Evolutionary conservation across 2,329 filamentous ascomycete genomes (phyloP).

Genomic region (Aspergillus pseudoglaucus): DNA sequence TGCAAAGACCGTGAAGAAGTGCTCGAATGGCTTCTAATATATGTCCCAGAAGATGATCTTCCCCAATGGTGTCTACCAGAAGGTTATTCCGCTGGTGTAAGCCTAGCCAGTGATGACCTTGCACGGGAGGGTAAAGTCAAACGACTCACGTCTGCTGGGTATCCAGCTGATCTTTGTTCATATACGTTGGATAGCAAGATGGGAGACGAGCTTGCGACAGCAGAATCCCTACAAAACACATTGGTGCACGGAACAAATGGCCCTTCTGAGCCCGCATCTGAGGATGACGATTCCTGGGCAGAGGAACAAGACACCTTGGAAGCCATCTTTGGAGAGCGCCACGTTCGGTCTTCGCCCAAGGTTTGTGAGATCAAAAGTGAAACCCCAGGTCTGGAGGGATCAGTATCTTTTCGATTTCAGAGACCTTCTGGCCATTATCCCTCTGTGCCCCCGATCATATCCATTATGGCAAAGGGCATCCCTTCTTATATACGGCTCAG

Average conservation of each 20-base stretch:
- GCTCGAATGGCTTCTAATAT: slow-evolving; percentile 91
- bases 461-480: slow-evolving; percentile 60
- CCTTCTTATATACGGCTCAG: slow-evolving; percentile 92
- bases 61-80: slow-evolving; percentile 87
- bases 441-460: slow-evolving; percentile 58
- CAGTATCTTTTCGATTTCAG: slow-evolving; percentile 59
- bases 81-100: slow-evolving; percentile 83
- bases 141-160: slow-evolving; percentile 73
- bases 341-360: slow-evolving; percentile 53
- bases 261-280: slow-evolving; percentile 9
- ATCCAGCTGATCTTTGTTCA: slow-evolving; percentile 75
- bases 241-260: slow-evolving; percentile 47
- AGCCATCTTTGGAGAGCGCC: slow-evolving; percentile 76
- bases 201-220: slow-evolving; percentile 69
- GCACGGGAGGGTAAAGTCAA: slow-evolving; percentile 77
- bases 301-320: slow-evolving; percentile 80
- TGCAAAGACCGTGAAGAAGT: slow-evolving; percentile 91
- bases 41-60: slow-evolving; percentile 95
- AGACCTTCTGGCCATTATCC: slow-evolving; percentile 68
- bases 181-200: slow-evolving; percentile 64
- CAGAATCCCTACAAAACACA: slow-evolving; percentile 69
- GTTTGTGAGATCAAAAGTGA: slow-evolving; percentile 66
- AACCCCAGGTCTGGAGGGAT: slow-evolving; percentile 36
- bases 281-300: slow-evolving; percentile 60
- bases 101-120: slow-evolving; percentile 74